phyloP scores from a whole-genome alignment of 2,329 filamentous ascomycete genomes.

The Clarireedia homoeocarpa region DNA sequence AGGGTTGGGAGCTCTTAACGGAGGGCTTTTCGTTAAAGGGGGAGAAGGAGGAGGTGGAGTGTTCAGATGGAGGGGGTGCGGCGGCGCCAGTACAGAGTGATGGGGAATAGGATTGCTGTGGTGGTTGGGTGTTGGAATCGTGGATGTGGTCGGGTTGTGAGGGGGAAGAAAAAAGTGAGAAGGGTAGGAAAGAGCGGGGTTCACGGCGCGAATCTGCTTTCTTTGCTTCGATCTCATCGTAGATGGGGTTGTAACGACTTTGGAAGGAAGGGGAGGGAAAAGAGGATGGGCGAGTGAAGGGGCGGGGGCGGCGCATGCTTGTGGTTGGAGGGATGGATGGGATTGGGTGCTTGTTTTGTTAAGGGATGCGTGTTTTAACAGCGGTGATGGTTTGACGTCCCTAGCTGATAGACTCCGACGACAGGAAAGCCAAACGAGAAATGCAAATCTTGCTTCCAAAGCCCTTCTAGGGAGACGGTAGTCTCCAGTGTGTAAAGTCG shows the following conservation, averaged over 20 bases:
- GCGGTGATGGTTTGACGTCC: neutral
- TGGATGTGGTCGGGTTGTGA: neutral
- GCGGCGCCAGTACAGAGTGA: neutral
- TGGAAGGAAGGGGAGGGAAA: neutral
- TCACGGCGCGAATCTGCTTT: neutral
- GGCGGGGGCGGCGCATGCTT: neutral
- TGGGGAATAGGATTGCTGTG: neutral
- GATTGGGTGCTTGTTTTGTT: neutral
- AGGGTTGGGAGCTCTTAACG: neutral
- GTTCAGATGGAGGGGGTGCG: no score
- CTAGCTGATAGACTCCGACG: no score
- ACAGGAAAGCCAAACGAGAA: no score
- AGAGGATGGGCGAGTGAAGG: neutral
- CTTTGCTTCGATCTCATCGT: neutral
- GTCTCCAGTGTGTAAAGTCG: neutral
- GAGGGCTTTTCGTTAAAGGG: neutral
- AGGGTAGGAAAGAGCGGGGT: neutral
- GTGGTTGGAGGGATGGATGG: neutral
- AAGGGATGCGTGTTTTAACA: neutral
- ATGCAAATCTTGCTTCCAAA: neutral
- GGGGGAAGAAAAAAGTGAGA: neutral
- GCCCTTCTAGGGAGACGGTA: neutral
- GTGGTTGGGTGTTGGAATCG: neutral
- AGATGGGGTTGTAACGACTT: slow-evolving; percentile 2
- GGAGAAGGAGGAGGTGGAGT: no score